Evolutionary conservation across 164 flowering plant genomes (phyloP).

Genomic region (Vitis labrusca): DNA sequence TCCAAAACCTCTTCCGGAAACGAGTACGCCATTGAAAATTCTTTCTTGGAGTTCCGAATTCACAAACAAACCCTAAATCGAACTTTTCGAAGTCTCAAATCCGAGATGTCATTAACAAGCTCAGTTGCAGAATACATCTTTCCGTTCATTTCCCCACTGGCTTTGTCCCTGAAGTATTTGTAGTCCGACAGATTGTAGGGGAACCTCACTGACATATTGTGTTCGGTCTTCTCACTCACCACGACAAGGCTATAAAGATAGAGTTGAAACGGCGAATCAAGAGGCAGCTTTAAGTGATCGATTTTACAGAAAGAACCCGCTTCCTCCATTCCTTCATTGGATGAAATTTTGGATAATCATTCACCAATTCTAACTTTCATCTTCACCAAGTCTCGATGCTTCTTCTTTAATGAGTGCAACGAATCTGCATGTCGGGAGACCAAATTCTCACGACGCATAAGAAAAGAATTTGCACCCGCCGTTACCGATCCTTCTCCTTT

Average conservation of each 20-base stretch:
- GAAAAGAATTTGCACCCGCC: no score
- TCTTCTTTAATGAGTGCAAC: no score
- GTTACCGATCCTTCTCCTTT: no score
- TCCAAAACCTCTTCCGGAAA: slow-evolving; percentile 92
- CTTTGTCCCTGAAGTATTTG: slow-evolving; percentile 32
- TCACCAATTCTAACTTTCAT: no score
- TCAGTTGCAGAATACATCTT: slow-evolving; percentile 19
- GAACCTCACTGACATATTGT: slow-evolving; percentile 44
- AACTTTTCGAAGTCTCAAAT: slow-evolving; percentile 15
- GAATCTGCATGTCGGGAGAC: no score
- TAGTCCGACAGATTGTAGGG: slow-evolving; percentile 58
- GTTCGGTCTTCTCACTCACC: slow-evolving; percentile 54
- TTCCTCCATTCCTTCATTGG: slow-evolving; percentile 19
- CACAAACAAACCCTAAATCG: neutral
- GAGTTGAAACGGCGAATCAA: slow-evolving; percentile 41
- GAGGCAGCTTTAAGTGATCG: slow-evolving; percentile 51
- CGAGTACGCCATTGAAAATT: slow-evolving; percentile 38
- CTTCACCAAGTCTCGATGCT: no score
- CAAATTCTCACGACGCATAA: no score
- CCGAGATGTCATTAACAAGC: slow-evolving; percentile 35
- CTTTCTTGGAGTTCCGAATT: neutral
- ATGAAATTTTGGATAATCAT: no score
- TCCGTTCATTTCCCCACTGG: neutral
- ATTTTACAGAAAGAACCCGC: slow-evolving; percentile 57
- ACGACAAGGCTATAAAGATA: slow-evolving; percentile 43